Conservation (phyloP, 2,329 filamentous ascomycete species). For the Xylaria sp. region DNA sequence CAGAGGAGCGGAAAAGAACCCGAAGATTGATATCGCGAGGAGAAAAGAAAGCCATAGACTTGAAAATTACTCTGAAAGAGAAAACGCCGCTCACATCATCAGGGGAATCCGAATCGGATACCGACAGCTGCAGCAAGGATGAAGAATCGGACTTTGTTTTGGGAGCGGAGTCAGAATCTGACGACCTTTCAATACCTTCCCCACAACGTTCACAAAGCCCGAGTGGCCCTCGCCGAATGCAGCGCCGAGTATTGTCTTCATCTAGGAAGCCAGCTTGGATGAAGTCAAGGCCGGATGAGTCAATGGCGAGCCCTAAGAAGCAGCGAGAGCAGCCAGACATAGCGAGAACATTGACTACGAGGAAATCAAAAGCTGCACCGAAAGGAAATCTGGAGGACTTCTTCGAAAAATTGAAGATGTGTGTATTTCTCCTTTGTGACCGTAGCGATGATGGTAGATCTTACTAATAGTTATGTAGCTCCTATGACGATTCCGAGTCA, state of each 20-base stretch:
- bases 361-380: constrained; percentile 32
- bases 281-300: constrained; percentile 20
- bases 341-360: constrained; percentile 21
- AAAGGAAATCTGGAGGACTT: constrained; percentile 44
- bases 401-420: constrained; percentile 50
- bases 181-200: constrained; percentile 36
- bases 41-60: constrained; percentile 19
- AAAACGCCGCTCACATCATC: constrained; percentile 11
- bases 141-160: constrained; percentile 43
- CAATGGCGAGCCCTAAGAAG: constrained; percentile 31
- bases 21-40: constrained; percentile 29
- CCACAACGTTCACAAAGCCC: constrained; percentile 39
- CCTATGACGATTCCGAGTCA: constrained; percentile 43
- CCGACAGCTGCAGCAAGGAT: constrained; percentile 34
- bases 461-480: constrained; percentile 37
- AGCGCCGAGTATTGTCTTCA: constrained; percentile 39
- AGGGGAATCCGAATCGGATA: constrained; percentile 34
- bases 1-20: constrained; percentile 28
- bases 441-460: not conserved
- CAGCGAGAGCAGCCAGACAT: constrained; percentile 26
- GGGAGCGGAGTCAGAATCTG: constrained; percentile 40
- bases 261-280: constrained; percentile 28
- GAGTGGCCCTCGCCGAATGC: constrained; percentile 33
- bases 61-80: constrained; percentile 6
- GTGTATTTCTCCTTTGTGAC: constrained; percentile 23